Percentiles rank a stretch among this genome's conserved stretches.
These are phyloP conservation scores for Yamadazyma taylorii DNA, from an alignment of 1,139 yeast genomes.

Conservation along the genomic window DNA sequence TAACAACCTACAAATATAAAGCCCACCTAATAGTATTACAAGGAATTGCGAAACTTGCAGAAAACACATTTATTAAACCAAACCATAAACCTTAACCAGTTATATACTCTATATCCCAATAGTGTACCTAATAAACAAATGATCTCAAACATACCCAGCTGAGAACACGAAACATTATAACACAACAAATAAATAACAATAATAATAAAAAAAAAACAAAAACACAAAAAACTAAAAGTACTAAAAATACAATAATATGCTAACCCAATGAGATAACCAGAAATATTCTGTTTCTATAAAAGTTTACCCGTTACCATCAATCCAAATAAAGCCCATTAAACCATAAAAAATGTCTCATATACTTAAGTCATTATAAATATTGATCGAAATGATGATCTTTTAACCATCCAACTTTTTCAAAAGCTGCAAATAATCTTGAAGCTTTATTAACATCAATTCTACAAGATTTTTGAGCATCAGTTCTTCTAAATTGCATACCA, in stretches of 20 bases:
- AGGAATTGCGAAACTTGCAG: no score
- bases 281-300: not conserved
- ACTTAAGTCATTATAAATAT: conserved; percentile 31
- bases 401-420: conserved; percentile 95
- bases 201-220: no score
- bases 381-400: conserved; percentile 70
- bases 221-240: not conserved
- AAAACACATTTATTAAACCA: conserved; percentile 2
- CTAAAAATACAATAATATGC: not conserved
- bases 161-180: no score
- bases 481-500: conserved; percentile 87
- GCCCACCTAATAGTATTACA: no score
- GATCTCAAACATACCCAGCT: not conserved
- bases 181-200: no score
- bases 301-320: no score
- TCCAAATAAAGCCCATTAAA: no score
- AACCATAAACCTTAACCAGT: not conserved
- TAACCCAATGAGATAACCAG: not conserved
- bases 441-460: conserved; percentile 97
- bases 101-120: conserved; percentile 1
- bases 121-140: not conserved
- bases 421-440: conserved; percentile 86
- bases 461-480: conserved; percentile 97
- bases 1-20: no score
- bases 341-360: no score